Base-by-base conservation (phyloP, 768 basidiomycete species). In the Tylopilus vinaceipallidus region DNA sequence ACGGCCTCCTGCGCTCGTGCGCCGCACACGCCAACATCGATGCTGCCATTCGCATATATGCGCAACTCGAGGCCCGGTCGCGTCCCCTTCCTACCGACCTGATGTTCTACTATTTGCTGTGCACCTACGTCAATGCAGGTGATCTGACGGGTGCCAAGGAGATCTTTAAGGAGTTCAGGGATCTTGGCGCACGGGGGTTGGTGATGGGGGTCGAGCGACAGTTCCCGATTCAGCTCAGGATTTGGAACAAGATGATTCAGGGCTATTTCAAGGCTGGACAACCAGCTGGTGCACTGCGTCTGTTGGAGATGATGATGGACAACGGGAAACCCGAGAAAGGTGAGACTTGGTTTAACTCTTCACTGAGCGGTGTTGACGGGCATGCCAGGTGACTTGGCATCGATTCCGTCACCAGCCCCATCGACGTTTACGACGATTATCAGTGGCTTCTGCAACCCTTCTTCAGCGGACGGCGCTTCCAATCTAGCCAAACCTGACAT, bases 201-300 rank as follows among this genome's bases (percentile, higher is more conserved):
- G 45, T 64, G 14, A 43, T 45, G 5, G 45, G 46, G 37, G 60
- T 64, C 47, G 66, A 52, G 10, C 43, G 53, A 22, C 39, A 49
- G 41, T 50, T 45, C 26, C 62, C 66, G 26, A 67, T 70, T 19
- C 75, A 77, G 43, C 68, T 85, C 38, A 62, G 72, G 33, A 71
- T 84, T 2, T 92, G 82, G 81, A 88, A 89, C 56, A 73, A 78
- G 58, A 90, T 91, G 84, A 81, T 94, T 30, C 75, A 82, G 41
- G 77, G 83, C 0, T 85, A 88, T 65, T 85, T 94, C 73, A 75
- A 72, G 33, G 77, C 73, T 33, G 82, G 82, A 1, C 68, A 81
- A 43, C 76, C 86, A 0, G 81, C 80, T 19, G 78, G 77, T 38
- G 91, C 83, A 9, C 59, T 92, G 10, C 79, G 66, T 20, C 65